Evolutionary conservation across 1,139 yeast species (phyloP).

Genomic region (Saccharomyces hybrid): DNA sequence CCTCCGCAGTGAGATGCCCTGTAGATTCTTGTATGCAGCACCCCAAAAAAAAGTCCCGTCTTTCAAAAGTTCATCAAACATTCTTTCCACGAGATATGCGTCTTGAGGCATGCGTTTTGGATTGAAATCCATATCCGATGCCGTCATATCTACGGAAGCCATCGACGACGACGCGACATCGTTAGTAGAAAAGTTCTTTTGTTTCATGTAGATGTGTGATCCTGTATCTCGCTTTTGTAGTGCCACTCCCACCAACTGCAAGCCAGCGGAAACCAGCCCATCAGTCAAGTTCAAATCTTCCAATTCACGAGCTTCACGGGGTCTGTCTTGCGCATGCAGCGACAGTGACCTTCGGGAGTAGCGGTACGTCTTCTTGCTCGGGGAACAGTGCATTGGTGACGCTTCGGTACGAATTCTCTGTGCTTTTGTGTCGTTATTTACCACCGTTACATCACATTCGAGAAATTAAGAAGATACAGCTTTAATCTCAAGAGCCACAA

Average conservation of each 20-base stretch:
- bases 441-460: background rate
- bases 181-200: conserved; percentile 6
- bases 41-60: conserved; percentile 11
- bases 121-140: background rate
- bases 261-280: conserved; percentile 5
- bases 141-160: background rate
- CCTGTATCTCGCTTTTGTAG: background rate
- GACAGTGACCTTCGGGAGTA: background rate
- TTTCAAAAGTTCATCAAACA: conserved; percentile 9
- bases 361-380: background rate
- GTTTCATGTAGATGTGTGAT: conserved; percentile 4
- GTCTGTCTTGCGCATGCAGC: background rate
- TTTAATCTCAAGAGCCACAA: background rate
- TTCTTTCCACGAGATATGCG: conserved; percentile 6
- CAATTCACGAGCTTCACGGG: background rate
- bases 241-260: conserved; percentile 5
- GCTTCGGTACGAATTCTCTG: background rate
- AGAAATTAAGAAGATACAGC: background rate
- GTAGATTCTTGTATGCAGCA: conserved; percentile 7
- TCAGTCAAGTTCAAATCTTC: background rate
- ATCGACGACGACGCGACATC: conserved; percentile 1
- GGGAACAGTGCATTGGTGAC: background rate
- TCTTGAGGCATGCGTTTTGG: conserved; percentile 7
- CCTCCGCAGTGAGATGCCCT: conserved; percentile 6
- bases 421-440: background rate